phyloP scores from a whole-genome alignment of 805 yeast species.

The Barnettozyma populi region DNA sequence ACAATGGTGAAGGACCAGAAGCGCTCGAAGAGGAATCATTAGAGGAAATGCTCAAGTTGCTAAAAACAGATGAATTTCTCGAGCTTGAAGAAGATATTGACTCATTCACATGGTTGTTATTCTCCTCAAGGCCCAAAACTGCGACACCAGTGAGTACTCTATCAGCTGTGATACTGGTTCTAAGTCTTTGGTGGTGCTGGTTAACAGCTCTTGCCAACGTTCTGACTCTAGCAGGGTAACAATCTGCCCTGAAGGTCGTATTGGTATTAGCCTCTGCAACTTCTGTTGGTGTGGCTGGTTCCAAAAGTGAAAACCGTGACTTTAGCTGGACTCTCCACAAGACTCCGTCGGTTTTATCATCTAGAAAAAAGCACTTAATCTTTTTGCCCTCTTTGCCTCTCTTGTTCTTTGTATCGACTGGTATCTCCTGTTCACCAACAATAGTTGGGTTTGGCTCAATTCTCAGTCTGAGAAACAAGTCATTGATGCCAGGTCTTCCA shows the following conservation, averaged over 20 bases:
- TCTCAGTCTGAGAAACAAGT: slow-evolving; percentile 11
- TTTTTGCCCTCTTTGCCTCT: slow-evolving; percentile 4
- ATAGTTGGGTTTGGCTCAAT: slow-evolving; percentile 6
- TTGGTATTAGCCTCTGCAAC: not conserved
- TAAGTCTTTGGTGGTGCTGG: not conserved
- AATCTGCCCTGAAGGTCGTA: not conserved
- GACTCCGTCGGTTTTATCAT: slow-evolving; percentile 8
- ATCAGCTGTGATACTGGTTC: not conserved
- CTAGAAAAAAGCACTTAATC: slow-evolving; percentile 14
- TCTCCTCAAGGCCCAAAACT: not conserved
- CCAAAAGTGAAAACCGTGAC: not conserved
- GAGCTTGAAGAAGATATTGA: not conserved
- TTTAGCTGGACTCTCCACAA: slow-evolving; percentile 7
- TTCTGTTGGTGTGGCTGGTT: not conserved
- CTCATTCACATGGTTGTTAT: not conserved
- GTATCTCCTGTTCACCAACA: slow-evolving; percentile 4
- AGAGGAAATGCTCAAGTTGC: not conserved
- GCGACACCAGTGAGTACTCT: not conserved
- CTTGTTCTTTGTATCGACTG: slow-evolving; percentile 13
- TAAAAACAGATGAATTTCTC: not conserved
- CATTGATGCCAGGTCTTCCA: slow-evolving; percentile 65
- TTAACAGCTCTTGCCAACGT: not conserved
- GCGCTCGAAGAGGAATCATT: not conserved
- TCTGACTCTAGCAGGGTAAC: not conserved
- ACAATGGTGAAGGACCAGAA: not conserved